Conservation (phyloP, 1,139 yeast genomes). For the Nadsonia commutata region DNA sequence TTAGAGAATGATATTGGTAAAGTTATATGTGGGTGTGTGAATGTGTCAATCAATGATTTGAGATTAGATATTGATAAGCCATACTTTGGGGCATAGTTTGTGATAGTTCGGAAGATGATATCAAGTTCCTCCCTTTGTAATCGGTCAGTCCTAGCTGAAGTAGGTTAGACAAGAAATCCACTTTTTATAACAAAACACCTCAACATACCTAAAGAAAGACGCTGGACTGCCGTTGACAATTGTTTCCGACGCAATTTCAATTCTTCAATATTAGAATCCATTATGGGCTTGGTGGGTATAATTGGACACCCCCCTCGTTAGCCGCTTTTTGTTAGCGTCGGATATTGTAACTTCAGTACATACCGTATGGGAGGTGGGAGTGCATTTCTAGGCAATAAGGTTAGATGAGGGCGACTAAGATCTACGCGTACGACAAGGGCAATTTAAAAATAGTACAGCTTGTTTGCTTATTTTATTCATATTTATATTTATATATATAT, state of each 20-base stretch:
- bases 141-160: too few relatives aligned
- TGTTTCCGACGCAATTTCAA: neutral
- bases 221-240: neutral
- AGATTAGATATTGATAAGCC: conserved; percentile 9
- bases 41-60: conserved; percentile 10
- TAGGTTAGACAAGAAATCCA: too few relatives aligned
- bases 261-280: neutral
- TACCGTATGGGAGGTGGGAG: conserved; percentile 6
- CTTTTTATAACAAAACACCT: too few relatives aligned
- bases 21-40: conserved; percentile 13
- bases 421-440: conserved; percentile 7
- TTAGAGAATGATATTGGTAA: conserved; percentile 6
- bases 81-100: conserved; percentile 4
- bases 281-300: too few relatives aligned
- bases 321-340: too few relatives aligned
- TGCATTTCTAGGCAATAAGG: conserved; percentile 4
- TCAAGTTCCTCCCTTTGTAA: neutral
- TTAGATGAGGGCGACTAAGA: conserved; percentile 7
- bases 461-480: conserved; percentile 5
- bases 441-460: conserved; percentile 6
- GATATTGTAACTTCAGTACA: neutral
- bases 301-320: too few relatives aligned
- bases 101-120: conserved; percentile 1
- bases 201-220: neutral
- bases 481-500: conserved; percentile 2